Percentiles rank a stretch among this genome's conserved stretches.
phyloP scores from a whole-genome alignment of 495 filamentous ascomycete species.

The Viridothelium virens region DNA sequence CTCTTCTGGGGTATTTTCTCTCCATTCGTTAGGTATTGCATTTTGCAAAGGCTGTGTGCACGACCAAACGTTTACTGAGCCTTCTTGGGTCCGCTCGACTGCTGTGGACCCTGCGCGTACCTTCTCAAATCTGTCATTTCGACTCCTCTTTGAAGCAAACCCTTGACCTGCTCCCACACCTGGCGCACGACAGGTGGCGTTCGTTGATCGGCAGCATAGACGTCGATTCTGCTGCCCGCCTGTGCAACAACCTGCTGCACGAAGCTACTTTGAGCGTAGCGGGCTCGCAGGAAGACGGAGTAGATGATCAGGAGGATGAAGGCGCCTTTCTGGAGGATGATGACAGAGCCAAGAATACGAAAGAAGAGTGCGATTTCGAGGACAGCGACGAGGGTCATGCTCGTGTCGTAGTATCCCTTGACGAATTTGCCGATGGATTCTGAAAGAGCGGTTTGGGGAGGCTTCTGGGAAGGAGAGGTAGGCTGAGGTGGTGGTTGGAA shows the following conservation, averaged over 20 bases:
- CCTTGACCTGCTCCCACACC: constrained; percentile 78
- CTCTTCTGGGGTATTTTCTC: background rate
- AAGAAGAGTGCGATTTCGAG: constrained; percentile 60
- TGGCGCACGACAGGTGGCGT: constrained; percentile 77
- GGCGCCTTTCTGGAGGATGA: constrained; percentile 81
- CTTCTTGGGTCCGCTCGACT: constrained; percentile 50
- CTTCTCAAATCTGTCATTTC: constrained; percentile 69
- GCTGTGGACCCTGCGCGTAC: constrained; percentile 51
- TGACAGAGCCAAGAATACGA: constrained; percentile 66
- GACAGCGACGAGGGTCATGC: constrained; percentile 41
- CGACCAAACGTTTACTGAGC: constrained; percentile 26
- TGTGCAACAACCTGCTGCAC: constrained; percentile 72
- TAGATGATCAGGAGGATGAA: constrained; percentile 83
- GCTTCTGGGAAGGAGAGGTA: constrained; percentile 54
- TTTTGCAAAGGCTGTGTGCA: background rate
- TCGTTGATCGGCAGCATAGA: constrained; percentile 72
- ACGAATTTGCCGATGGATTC: constrained; percentile 86
- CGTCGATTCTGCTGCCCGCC: constrained; percentile 67
- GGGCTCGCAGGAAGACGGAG: constrained; percentile 82
- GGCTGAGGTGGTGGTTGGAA: constrained; percentile 38
- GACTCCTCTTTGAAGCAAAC: constrained; percentile 58
- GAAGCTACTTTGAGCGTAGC: constrained; percentile 84
- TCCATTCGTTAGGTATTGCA: background rate
- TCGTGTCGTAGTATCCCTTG: constrained; percentile 90
- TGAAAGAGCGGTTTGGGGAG: constrained; percentile 40